These are phyloP conservation scores for Phytophthora lateralis DNA, from an alignment of 352 stramenopile genomes.

Conservation along the genomic window DNA sequence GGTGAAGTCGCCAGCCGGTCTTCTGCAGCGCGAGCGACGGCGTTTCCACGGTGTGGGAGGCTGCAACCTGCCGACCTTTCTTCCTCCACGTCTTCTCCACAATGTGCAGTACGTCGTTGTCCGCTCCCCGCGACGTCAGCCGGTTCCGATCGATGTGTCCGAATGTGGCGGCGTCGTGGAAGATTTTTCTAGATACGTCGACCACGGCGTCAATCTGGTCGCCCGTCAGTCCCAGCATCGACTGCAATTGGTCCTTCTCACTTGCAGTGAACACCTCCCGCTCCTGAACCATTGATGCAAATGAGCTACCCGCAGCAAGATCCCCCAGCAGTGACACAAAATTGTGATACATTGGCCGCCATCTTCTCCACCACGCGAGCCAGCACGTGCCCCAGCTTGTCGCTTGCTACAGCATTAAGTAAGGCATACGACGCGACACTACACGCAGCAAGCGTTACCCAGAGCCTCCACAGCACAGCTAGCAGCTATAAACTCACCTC, in stretches of 20 bases:
- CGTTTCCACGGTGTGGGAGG: conserved; percentile 3
- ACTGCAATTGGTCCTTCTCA: conserved; percentile 52
- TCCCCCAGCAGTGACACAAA: background rate
- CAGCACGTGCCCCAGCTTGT: conserved; percentile 60
- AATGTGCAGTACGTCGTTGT: conserved; percentile 30
- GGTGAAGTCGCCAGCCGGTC: conserved; percentile 56
- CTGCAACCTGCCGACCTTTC: conserved; percentile 41
- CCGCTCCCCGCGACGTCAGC: conserved; percentile 31
- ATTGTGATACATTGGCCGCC: conserved; percentile 34
- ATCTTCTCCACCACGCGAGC: conserved; percentile 64
- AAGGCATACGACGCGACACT: conserved; percentile 21
- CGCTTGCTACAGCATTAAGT: conserved; percentile 52
- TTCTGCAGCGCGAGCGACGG: conserved; percentile 39
- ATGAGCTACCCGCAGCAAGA: background rate
- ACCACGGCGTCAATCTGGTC: conserved; percentile 50
- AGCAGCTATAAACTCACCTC: conserved; percentile 3
- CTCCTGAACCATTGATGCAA: conserved; percentile 4
- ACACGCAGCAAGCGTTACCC: background rate
- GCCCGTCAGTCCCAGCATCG: conserved; percentile 48
- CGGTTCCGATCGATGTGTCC: conserved; percentile 36
- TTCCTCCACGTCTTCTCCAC: conserved; percentile 71
- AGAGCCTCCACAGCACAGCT: background rate
- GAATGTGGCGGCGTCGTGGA: conserved; percentile 53
- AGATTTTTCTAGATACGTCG: conserved; percentile 34
- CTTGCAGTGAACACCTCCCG: conserved; percentile 45